Evolutionary conservation across 2,329 filamentous ascomycete species (phyloP).

Genomic region (Penicillium sp.): DNA sequence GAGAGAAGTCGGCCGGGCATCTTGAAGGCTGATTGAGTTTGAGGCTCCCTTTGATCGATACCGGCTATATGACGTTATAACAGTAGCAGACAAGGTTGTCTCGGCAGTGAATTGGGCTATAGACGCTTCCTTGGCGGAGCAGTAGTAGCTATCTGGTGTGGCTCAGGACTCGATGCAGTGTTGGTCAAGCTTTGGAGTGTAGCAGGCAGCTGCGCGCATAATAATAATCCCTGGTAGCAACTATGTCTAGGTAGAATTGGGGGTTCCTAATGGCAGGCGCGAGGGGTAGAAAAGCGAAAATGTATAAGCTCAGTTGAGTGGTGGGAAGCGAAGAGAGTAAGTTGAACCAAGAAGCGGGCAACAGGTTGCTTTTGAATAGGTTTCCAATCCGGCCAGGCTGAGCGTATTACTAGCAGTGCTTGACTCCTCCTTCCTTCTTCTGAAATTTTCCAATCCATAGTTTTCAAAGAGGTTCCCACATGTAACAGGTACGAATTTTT

Average conservation of each 20-base stretch:
- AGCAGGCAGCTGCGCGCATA: constrained; percentile 28
- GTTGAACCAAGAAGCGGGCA: constrained; percentile 22
- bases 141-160: constrained; percentile 1
- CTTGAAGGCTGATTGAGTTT: constrained; percentile 17
- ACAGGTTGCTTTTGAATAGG: constrained; percentile 29
- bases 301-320: constrained; percentile 7
- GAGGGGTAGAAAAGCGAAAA: neutral
- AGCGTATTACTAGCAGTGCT: constrained; percentile 23
- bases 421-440: constrained; percentile 9
- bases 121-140: constrained; percentile 2
- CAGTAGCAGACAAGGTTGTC: neutral
- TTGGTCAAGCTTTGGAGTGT: constrained; percentile 27
- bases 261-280: constrained; percentile 10
- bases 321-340: constrained; percentile 7
- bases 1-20: constrained; percentile 49
- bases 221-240: constrained; percentile 22
- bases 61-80: neutral
- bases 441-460: constrained; percentile 25
- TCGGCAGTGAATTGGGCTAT: neutral
- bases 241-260: neutral
- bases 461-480: constrained; percentile 34
- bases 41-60: neutral
- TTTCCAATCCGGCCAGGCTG: constrained; percentile 16
- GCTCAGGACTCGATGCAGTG: constrained; percentile 33
- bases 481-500: constrained; percentile 31